phyloP scores from a whole-genome alignment of 176 grass and related monocot species.

The Puya raimondii region DNA sequence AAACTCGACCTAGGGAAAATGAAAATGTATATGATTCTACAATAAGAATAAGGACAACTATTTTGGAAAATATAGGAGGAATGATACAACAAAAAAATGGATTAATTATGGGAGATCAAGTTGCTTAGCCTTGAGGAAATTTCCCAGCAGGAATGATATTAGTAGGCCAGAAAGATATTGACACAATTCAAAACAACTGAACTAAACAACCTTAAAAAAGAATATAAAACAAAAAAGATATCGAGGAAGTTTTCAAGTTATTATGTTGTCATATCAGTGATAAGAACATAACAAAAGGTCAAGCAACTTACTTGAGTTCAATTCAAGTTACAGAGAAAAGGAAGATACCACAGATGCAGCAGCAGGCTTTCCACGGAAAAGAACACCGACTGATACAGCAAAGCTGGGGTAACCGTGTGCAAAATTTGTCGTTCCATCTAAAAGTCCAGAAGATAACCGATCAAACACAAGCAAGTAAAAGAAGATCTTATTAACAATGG shows the following conservation, averaged over 20 bases:
- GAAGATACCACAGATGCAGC: slow-evolving; percentile 75
- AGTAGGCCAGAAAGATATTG: background rate
- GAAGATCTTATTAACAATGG: background rate
- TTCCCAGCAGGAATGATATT: background rate
- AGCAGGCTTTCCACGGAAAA: slow-evolving; percentile 87
- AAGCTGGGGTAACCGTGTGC: slow-evolving; percentile 97
- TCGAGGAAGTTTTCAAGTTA: no score
- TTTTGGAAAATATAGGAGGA: background rate
- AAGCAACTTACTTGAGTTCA: background rate
- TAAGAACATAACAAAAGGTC: background rate
- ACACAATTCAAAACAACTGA: background rate
- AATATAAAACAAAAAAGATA: no score
- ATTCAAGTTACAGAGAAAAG: background rate
- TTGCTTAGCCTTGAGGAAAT: background rate
- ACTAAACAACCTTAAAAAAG: no score
- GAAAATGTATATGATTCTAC: slow-evolving; percentile 9
- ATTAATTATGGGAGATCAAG: background rate
- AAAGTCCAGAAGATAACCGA: slow-evolving; percentile 12
- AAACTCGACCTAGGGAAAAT: slow-evolving; percentile 70
- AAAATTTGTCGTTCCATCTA: slow-evolving; percentile 99
- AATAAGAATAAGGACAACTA: background rate
- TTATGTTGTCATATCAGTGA: background rate
- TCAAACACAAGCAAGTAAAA: slow-evolving; percentile 2
- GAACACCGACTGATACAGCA: slow-evolving; percentile 89
- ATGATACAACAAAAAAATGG: background rate